These are phyloP conservation scores for Hygrocybe punicea DNA, from an alignment of 768 basidiomycete genomes.

Conservation along the genomic window DNA sequence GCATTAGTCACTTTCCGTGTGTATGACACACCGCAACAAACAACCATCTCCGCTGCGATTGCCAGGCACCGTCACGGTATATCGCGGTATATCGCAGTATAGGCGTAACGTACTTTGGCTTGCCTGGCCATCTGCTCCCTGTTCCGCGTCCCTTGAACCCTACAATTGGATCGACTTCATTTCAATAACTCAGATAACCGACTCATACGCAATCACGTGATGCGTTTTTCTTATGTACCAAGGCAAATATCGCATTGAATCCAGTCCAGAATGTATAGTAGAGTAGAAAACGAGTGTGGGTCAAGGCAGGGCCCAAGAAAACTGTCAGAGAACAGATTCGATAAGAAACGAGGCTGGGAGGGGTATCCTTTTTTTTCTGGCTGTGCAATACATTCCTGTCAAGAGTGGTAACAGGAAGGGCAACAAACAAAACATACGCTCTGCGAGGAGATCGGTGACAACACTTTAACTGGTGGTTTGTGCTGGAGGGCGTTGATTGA, in stretches of 20 bases:
- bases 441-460: constrained; percentile 16
- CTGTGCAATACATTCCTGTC: neutral
- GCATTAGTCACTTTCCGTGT: constrained; percentile 1
- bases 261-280: neutral
- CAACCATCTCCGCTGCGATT: too few relatives aligned
- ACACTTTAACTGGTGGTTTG: constrained; percentile 13
- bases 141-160: too few relatives aligned
- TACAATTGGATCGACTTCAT: too few relatives aligned
- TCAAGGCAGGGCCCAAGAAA: too few relatives aligned
- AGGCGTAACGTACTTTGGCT: too few relatives aligned
- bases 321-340: too few relatives aligned
- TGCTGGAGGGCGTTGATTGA: constrained; percentile 60
- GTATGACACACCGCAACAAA: neutral
- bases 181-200: too few relatives aligned
- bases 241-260: neutral
- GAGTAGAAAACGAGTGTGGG: neutral
- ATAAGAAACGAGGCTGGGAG: too few relatives aligned
- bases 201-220: too few relatives aligned
- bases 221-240: neutral
- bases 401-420: constrained; percentile 3
- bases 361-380: neutral
- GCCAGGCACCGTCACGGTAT: too few relatives aligned
- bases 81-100: too few relatives aligned
- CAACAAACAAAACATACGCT: constrained; percentile 15
- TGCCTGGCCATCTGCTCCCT: too few relatives aligned